Evolutionary conservation across 257 asterid species (phyloP).

Genomic region (Perilla frutescens): DNA sequence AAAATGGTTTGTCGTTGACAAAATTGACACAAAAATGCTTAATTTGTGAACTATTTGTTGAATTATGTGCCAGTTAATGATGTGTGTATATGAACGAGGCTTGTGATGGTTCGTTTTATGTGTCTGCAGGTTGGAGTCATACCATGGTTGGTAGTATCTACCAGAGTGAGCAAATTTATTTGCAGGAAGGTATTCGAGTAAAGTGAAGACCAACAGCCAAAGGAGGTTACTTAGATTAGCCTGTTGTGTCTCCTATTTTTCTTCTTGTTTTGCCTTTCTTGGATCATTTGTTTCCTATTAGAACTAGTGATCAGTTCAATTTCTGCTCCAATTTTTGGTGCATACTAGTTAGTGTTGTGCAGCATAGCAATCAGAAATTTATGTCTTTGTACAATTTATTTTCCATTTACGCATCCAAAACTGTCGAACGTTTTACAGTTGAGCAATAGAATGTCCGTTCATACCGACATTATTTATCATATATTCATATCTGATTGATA

Average conservation of each 20-base stretch:
- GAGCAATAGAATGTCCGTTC: not conserved
- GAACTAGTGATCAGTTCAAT: not conserved
- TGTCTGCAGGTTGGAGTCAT: conserved; percentile 85
- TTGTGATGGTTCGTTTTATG: conserved; percentile 27
- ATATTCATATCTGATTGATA: not conserved
- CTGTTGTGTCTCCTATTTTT: conserved; percentile 2
- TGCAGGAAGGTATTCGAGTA: conserved; percentile 60
- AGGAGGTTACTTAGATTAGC: conserved; percentile 21
- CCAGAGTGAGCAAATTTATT: conserved; percentile 76
- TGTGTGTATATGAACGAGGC: conserved; percentile 2
- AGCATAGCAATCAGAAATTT: not conserved
- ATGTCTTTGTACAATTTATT: conserved; percentile 10
- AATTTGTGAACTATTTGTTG: not conserved
- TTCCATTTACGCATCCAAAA: not conserved
- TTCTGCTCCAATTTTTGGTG: conserved; percentile 9
- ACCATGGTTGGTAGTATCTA: conserved; percentile 83
- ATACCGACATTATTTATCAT: not conserved
- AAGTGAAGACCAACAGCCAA: conserved; percentile 2
- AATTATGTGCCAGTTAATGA: not conserved
- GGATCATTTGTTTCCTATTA: not conserved
- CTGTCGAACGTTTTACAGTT: conserved; percentile 17
- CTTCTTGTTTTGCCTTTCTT: not conserved
- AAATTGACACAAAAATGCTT: not conserved
- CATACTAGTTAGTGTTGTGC: conserved; percentile 34
- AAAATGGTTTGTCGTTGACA: not conserved